Evolutionary conservation across 331 rosid genomes (phyloP).

Genomic region (Rhamnella rubrinervis): DNA sequence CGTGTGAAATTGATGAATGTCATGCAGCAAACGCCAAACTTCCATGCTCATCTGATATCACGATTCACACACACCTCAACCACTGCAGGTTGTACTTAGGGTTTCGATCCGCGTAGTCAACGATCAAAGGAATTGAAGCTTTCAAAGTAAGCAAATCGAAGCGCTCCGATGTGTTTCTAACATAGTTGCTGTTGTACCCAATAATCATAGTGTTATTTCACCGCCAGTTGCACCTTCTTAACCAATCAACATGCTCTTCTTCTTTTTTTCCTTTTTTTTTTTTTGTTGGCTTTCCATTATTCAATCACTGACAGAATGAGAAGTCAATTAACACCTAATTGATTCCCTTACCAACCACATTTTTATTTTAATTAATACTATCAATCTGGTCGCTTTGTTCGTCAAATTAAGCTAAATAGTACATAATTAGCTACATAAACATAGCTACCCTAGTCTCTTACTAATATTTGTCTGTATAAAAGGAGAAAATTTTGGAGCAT

Average conservation of each 20-base stretch:
- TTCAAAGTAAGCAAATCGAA: no score
- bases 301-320: conserved; percentile 18
- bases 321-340: conserved; percentile 30
- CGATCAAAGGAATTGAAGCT: no score
- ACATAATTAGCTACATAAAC: no score
- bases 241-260: neutral
- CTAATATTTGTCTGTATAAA: no score
- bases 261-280: no score
- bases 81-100: no score
- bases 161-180: neutral
- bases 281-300: neutral
- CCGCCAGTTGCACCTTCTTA: neutral
- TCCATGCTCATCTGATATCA: no score
- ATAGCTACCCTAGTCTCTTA: no score
- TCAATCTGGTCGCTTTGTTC: neutral
- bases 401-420: no score
- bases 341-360: conserved; percentile 27
- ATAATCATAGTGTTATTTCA: neutral
- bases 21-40: neutral
- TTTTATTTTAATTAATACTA: conserved; percentile 1
- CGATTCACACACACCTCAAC: no score
- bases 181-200: neutral
- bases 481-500: no score
- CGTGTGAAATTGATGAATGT: neutral
- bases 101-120: no score